Evolutionary conservation across 257 asterid species (phyloP).

Genomic region (Nicotiana noctiflora): DNA sequence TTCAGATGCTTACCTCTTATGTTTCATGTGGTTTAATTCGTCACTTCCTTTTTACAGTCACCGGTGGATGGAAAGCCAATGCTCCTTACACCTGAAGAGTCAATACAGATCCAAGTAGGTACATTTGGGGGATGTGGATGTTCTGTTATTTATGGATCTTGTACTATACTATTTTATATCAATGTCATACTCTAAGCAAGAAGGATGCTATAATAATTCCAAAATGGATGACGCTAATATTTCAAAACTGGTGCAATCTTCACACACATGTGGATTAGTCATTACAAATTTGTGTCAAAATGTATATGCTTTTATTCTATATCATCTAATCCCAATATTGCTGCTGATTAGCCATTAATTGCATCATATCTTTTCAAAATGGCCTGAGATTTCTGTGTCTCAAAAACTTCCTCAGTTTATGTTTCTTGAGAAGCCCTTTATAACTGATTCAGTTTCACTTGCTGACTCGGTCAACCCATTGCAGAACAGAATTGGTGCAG

Average conservation of each 20-base stretch:
- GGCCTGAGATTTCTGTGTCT: neutral
- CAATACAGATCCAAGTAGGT: constrained; percentile 88
- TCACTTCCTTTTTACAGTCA: constrained; percentile 53
- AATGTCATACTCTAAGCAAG: neutral
- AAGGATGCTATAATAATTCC: neutral
- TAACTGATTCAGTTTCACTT: neutral
- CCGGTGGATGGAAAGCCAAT: constrained; percentile 98
- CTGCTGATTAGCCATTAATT: neutral
- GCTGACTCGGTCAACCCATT: constrained; percentile 20
- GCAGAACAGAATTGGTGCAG: constrained; percentile 98
- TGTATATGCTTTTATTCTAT: neutral
- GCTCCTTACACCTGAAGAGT: constrained; percentile 98
- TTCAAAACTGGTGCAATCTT: neutral
- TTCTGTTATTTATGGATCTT: neutral
- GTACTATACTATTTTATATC: neutral
- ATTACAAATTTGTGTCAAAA: neutral
- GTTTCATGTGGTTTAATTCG: neutral
- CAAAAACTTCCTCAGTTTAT: neutral
- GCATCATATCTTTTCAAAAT: neutral
- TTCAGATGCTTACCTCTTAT: constrained; percentile 6
- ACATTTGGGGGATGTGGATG: neutral
- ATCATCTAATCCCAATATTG: neutral
- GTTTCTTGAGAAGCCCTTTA: neutral
- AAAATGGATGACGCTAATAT: neutral
- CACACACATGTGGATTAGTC: neutral